phyloP scores from a whole-genome alignment of 305 asterid genomes.

The Coffea humblotiana region DNA sequence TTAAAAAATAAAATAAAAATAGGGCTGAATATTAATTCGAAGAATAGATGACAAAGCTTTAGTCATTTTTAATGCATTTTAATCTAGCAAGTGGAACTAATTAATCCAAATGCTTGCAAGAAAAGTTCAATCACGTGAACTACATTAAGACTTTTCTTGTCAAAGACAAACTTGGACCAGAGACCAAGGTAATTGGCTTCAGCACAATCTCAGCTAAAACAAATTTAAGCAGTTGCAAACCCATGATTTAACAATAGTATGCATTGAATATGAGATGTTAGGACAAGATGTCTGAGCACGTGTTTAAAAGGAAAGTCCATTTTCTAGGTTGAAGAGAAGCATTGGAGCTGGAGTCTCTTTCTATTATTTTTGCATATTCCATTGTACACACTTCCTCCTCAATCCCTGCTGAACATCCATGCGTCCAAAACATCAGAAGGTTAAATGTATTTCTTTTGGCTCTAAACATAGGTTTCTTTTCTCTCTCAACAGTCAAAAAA shows the following conservation, averaged over 20 bases:
- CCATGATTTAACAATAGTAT: not conserved
- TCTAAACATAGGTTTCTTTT: no score
- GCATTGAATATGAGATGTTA: not conserved
- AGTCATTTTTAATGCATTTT: not conserved
- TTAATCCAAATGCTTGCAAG: not conserved
- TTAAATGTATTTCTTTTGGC: not conserved
- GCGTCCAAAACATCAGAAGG: not conserved
- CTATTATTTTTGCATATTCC: not conserved
- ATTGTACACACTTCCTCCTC: not conserved
- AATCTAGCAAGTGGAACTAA: not conserved
- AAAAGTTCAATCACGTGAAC: not conserved
- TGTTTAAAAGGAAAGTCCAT: not conserved
- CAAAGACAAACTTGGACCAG: not conserved
- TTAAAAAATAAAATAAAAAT: constrained; percentile 10
- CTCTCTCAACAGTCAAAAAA: not conserved
- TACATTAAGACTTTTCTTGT: not conserved
- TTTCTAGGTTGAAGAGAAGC: not conserved
- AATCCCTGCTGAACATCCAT: not conserved
- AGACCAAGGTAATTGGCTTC: constrained; percentile 2
- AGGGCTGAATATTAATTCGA: constrained; percentile 12
- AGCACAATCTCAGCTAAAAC: not conserved
- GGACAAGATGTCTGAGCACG: not conserved
- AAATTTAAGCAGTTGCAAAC: not conserved
- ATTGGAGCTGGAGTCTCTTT: not conserved
- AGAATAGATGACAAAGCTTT: constrained; percentile 4